Evolutionary conservation across 2,329 filamentous ascomycete genomes (phyloP), one percentile per base, ranked within the genome.

Genomic region (Diaporthe longicolla): DNA sequence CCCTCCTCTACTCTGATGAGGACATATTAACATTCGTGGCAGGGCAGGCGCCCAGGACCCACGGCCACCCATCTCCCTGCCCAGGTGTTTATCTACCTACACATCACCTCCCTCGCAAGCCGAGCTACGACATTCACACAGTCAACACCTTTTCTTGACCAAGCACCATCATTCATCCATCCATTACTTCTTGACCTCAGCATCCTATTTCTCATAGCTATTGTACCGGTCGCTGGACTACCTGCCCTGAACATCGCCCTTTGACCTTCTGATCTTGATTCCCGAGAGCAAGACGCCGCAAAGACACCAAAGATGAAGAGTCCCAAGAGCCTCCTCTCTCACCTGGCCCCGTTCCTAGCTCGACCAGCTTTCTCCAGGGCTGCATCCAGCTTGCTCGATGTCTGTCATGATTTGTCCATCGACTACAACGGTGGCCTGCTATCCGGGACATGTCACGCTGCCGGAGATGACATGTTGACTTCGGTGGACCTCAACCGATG

Each of bases 401-500:
- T 55, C 35, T 74, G 73, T 57, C 26, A 69, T 35, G 54, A 59
- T 11, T 24, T 70, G 13, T 24, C 55, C n/a, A 35, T 74, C n/a
- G 59, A 24, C 11, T 37, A 65, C 19, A 40, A 37, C 29, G 43
- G 32, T 43, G 65, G 65, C 19, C 24, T 73, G 13, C 24, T 75
- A 9, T 70, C 48, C 54, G 73, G 63, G 24, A n/a, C 26, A 35
- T 73, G 73, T 21, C n/a, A 45, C 1, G 19, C 29, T 21, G 26
- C 21, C 19, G 40, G 32, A 13, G 19, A 65, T n/a, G 13, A 48
- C 7, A 48, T 37, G 15, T 17, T 59, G 26, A 58, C 61, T 9
- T 45, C 48, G 17, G 70, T 73, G 19, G 55, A 73, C 26, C 73
- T 75, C 32, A 57, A 59, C 35, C 55, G 45, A 13, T 75, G 73